Evolutionary conservation across 306 rosid species (phyloP), one percentile per base, ranked within the genome.

Genomic region (Dalbergia cochinchinensis): DNA sequence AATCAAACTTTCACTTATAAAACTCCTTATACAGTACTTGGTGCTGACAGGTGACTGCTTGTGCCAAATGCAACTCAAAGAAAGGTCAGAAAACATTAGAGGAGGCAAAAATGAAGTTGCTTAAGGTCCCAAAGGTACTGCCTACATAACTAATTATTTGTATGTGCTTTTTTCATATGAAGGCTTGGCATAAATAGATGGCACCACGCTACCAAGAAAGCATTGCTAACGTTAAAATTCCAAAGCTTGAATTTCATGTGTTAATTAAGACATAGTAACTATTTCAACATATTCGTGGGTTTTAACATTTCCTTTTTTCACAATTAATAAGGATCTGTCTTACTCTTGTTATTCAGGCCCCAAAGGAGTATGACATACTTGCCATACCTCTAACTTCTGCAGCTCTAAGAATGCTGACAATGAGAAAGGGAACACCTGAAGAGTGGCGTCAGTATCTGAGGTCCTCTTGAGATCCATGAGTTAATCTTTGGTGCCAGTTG

Each of bases 361-460:
- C 99, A 7, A 94, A 92, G 81, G 99, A 94, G 77, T 94, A 85
- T 61, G 97, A 94, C 82, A 86, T 94, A 86, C 94, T 94, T 79
- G 92, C 98, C 33, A 92, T 94, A 74, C 98, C 98, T 20, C 88
- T 94, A 69, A 92, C 98, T 16, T 89, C 69, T 16, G 91, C 96
- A n/a, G 97, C 98, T 16, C 78, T 94, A 45, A 87, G 74, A 84
- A 91, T 92, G 92, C 87, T 94, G 80, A 77, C 81, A 71, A 42
- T 71, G 71, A 89, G 93, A 86, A 86, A 88, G 87, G 97, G 94
- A 54, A 94, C 97, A 10, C 98, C 97, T 10, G 94, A 91, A 57
- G 97, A 94, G 86, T 94, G 98, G 97, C 98, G 89, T 48, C 98
- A 94, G 84, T 94, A 94, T 83, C 89, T 94, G 15, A 76, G 86